Conservation (phyloP, 2,329 filamentous ascomycete genomes). For the Anthostomella pinea region DNA sequence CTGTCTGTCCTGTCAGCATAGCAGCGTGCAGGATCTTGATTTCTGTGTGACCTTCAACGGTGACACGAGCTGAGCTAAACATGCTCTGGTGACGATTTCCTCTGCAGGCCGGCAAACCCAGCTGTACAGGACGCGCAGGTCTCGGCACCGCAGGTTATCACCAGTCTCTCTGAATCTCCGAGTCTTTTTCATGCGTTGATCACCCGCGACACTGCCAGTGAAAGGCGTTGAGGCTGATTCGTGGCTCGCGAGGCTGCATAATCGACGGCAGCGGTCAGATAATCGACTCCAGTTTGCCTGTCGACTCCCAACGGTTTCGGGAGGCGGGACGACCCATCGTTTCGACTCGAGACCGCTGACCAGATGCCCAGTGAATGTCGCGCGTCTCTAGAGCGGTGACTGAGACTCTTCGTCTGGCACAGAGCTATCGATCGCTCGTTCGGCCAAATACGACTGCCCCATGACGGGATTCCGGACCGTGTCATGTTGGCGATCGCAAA, state of each 20-base stretch:
- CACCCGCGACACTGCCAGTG: too few relatives aligned
- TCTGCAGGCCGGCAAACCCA: slow-evolving; percentile 2
- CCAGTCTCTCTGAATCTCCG: too few relatives aligned
- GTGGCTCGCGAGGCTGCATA: too few relatives aligned
- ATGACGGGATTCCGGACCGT: too few relatives aligned
- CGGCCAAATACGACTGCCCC: slow-evolving; percentile 1
- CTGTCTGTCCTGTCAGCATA: too few relatives aligned
- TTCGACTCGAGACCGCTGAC: slow-evolving; percentile 15
- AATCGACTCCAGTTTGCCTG: too few relatives aligned
- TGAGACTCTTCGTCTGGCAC: slow-evolving; percentile 8
- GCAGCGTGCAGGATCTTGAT: slow-evolving; percentile 3
- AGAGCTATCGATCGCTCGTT: slow-evolving; percentile 3
- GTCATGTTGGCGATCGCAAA: too few relatives aligned
- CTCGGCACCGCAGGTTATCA: slow-evolving; percentile 1
- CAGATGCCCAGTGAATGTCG: slow-evolving; percentile 9
- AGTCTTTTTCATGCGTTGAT: too few relatives aligned
- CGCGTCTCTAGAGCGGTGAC: slow-evolving; percentile 15
- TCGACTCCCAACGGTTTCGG: too few relatives aligned
- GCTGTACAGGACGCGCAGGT: slow-evolving; percentile 6
- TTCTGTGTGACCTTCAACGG: slow-evolving; percentile 8
- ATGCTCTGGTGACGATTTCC: slow-evolving; percentile 3
- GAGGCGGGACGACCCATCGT: slow-evolving; percentile 16
- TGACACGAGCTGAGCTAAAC: slow-evolving; percentile 7
- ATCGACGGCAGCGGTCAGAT: too few relatives aligned
- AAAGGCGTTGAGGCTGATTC: too few relatives aligned